A percentile compares a stretch with the other conserved stretches of the same genome.
Evolutionary conservation across 2,329 filamentous ascomycete species (phyloP).

Genomic region (Cytospora schulzeri): DNA sequence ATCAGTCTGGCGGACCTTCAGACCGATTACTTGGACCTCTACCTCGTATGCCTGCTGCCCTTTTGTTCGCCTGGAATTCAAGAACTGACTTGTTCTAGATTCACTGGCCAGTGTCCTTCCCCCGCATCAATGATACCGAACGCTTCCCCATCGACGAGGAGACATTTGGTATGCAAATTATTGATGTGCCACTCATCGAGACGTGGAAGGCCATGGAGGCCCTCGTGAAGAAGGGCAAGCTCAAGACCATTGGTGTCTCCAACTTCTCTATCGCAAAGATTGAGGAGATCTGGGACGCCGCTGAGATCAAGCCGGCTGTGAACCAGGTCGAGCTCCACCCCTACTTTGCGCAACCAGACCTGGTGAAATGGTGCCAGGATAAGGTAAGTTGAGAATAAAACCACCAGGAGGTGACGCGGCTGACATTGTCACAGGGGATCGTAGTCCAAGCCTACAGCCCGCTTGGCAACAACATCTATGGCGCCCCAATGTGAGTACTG

Average conservation of each 20-base stretch:
- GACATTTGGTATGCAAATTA: constrained; percentile 48
- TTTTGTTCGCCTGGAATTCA: too few relatives aligned
- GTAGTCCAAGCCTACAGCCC: constrained; percentile 56
- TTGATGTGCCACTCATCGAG: constrained; percentile 47
- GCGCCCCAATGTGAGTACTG: constrained; percentile 20
- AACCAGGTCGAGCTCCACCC: constrained; percentile 50
- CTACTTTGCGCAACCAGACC: constrained; percentile 44
- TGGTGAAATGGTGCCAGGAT: constrained; percentile 52
- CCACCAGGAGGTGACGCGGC: too few relatives aligned
- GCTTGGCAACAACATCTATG: constrained; percentile 55
- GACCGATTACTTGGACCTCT: constrained; percentile 48
- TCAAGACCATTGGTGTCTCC: constrained; percentile 55
- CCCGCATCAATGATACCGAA: constrained; percentile 42
- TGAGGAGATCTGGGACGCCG: constrained; percentile 49
- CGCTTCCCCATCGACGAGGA: constrained; percentile 45
- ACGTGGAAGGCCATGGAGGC: constrained; percentile 62
- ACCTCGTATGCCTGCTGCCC: constrained; percentile 40
- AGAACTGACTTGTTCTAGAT: constrained; percentile 48
- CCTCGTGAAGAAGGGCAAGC: constrained; percentile 52
- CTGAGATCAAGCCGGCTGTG: constrained; percentile 47
- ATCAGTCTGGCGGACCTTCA: constrained; percentile 45
- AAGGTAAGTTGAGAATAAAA: constrained; percentile 34
- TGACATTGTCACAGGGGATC: constrained; percentile 43
- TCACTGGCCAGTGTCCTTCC: constrained; percentile 46
- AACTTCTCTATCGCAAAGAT: constrained; percentile 55